Evolutionary conservation across 148 eudicot genomes (phyloP), one percentile per base, ranked within the genome.

Genomic region (Persicaria maculosa): DNA sequence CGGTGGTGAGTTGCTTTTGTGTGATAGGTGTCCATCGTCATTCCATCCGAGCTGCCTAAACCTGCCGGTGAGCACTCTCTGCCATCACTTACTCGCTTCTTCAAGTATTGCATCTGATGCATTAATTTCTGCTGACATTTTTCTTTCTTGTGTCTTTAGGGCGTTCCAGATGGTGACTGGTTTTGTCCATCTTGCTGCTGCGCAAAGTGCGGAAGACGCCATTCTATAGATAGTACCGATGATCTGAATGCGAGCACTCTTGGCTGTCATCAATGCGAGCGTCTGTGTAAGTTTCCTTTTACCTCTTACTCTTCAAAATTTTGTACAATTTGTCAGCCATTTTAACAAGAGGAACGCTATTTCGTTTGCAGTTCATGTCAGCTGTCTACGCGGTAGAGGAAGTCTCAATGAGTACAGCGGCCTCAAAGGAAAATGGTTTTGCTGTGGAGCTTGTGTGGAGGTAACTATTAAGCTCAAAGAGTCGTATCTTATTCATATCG

Each of bases 171-270:
- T 70, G 99, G 97, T 67, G 94, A 92, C 76, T 96, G 99, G 99
- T 96, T 85, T 78, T 96, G 99, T 73, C 89, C 97, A 43, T 86
- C 90, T 11, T 96, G 99, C 82, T 88, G 97, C 78, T 96, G 99
- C 79, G 86, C 83, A 77, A 80, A 85, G 77, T 96, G 99, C 80
- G 85, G 86, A 76, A 54, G 76, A 77, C 79, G 84, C 69, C 50
- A 69, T 72, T 70, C 81, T 75, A 84, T 76, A 73, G 72, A 72
- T 71, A 77, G 74, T 72, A 64, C 58, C 6, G 84, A 77, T 68
- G 70, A 62, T 14, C 45, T 71, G 44, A 55, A 57, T 17, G 85
- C 84, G 31, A 72, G 79, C 25, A 15, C 83, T 80, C 80, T 85
- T 31, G 57, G 74, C 71, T 96, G 99, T 72, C 69, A 82, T 70